These are phyloP conservation scores for Rhodofomes roseus DNA, from an alignment of 1,284 basidiomycete genomes.

Conservation along the genomic window DNA sequence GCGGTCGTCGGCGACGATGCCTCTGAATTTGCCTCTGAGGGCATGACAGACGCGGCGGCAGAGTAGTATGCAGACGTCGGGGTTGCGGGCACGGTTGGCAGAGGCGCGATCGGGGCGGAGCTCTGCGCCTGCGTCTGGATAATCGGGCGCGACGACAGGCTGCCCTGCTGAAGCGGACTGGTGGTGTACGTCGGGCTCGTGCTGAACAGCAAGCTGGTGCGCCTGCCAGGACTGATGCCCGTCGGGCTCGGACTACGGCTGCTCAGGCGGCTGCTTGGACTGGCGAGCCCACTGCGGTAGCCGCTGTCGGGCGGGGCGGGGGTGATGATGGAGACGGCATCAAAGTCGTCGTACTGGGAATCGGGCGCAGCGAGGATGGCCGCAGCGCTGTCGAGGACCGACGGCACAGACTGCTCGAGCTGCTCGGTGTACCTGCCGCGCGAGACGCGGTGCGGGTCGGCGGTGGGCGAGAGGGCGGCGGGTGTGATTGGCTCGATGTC, in stretches of 20 bases:
- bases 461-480: conserved; percentile 37
- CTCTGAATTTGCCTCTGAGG: conserved; percentile 21
- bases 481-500: conserved; percentile 71
- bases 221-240: conserved; percentile 24
- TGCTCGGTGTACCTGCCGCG: conserved; percentile 67
- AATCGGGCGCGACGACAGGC: too few species aligned
- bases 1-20: conserved; percentile 39
- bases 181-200: conserved; percentile 24
- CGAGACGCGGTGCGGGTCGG: conserved; percentile 67
- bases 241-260: conserved; percentile 56
- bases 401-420: conserved; percentile 69
- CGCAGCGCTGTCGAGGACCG: conserved; percentile 72
- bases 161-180: conserved; percentile 8
- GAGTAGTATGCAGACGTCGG: conserved; percentile 50
- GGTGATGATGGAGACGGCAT: conserved; percentile 55
- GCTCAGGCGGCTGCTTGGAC: conserved; percentile 61
- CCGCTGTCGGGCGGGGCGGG: conserved; percentile 38
- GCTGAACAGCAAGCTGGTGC: conserved; percentile 28
- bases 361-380: conserved; percentile 51
- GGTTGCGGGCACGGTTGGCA: conserved; percentile 33
- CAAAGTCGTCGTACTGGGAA: conserved; percentile 37
- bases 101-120: conserved; percentile 9
- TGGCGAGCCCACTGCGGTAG: conserved; percentile 54
- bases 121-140: not conserved
- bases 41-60: conserved; percentile 20